Evolutionary conservation across 768 basidiomycete species (phyloP), one percentile per base, ranked within the genome.

Genomic region (Pluteus cervinus): DNA sequence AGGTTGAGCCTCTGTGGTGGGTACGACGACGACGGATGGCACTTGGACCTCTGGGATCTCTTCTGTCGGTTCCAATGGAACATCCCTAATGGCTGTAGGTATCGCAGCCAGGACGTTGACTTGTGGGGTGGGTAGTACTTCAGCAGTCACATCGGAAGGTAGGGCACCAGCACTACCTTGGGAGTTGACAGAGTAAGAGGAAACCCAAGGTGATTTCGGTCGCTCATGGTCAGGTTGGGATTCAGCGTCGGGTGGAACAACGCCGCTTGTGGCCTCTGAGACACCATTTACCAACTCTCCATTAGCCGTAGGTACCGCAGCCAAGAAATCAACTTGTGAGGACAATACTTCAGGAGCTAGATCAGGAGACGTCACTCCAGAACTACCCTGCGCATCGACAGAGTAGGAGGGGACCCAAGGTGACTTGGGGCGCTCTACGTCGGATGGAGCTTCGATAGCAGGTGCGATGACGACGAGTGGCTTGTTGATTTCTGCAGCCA

Each of bases 171-270:
- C 18, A 33, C 55, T 62, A 17, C 66, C 66, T 43, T 69, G 67
- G 14, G 52, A 56, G 21, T 65, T 61, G 1, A 65, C 63, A 8
- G 66, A 66, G 40, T 68, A 66, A 18, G 66, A 66, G 22, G 63
- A 58, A 14, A 61, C 63, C 65, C 65, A 67, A 4, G 63, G 60
- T 3, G 59, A 41, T 14, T 9, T 2, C 8, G 24, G 17, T 17
- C 23, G 10, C 15, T 26, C 20, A 24, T 21, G 15, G n/a, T 14
- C 21, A 17, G 15, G 5, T 23, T 39, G 7, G 33, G 30, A 15
- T 3, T 10, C 2, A 24, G 25, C 9, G 25, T 18, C n/a, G n/a
- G 11, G 15, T 23, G n/a, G 33, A 14, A 4, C 31, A 32, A 25
- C 14, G 24, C 17, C 12, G 14, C 3, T 8, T 33, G 29, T 22